Conservation (phyloP, 78 protist species). For the Monosiga brevicollis region DNA sequence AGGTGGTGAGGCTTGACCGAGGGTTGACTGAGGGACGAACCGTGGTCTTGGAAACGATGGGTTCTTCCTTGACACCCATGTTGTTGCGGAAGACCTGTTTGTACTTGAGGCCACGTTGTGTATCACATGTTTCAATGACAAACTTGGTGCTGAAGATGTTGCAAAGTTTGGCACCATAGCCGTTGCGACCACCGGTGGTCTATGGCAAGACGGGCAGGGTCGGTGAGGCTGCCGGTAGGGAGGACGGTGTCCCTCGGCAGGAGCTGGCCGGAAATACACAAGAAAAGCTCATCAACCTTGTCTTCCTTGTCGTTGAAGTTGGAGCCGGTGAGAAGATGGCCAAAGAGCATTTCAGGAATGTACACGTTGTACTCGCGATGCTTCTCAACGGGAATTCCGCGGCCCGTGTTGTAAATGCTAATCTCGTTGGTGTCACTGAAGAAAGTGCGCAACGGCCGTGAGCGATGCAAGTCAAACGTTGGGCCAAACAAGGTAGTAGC, state of each 20-base stretch:
- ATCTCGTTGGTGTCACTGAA: constrained; percentile 28
- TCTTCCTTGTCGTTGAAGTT: constrained; percentile 55
- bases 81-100: constrained; percentile 52
- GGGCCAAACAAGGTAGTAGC: background rate
- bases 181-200: constrained; percentile 89
- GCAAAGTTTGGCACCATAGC: constrained; percentile 97
- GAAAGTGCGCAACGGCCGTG: no score
- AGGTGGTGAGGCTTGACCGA: background rate
- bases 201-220: no score
- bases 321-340: constrained; percentile 78
- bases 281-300: constrained; percentile 28
- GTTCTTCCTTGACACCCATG: constrained; percentile 33
- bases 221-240: no score
- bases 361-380: constrained; percentile 77
- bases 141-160: constrained; percentile 86
- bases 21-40: no score
- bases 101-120: constrained; percentile 18
- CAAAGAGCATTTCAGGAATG: constrained; percentile 94
- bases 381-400: constrained; percentile 90
- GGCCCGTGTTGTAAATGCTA: constrained; percentile 83
- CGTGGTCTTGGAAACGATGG: background rate
- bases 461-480: background rate
- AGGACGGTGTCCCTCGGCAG: no score
- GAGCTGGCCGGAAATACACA: no score
- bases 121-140: constrained; percentile 61